These are phyloP conservation scores for Nemania sp. DNA, from an alignment of 2,329 filamentous ascomycete species.

Conservation along the genomic window DNA sequence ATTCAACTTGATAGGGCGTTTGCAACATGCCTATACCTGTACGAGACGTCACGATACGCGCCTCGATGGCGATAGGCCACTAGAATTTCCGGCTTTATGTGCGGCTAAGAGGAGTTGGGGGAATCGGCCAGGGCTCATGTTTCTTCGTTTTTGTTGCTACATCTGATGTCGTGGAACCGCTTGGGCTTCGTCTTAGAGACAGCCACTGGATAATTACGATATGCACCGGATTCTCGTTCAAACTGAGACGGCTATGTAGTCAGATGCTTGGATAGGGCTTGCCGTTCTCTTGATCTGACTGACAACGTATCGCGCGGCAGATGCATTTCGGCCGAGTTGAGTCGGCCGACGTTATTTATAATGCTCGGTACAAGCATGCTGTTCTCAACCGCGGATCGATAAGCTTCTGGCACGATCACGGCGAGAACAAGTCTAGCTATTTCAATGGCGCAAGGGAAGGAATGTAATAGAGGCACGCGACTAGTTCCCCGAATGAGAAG, in stretches of 20 bases:
- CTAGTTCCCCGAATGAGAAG: constrained; percentile 3
- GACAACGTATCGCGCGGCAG: constrained; percentile 7
- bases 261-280: constrained; percentile 14
- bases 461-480: constrained; percentile 10
- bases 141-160: constrained; percentile 26
- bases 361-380: neutral
- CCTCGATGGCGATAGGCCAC: constrained; percentile 30
- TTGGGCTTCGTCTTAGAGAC: constrained; percentile 11
- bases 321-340: constrained; percentile 6
- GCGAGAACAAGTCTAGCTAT: constrained; percentile 5
- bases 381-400: neutral
- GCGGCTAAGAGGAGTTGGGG: constrained; percentile 36
- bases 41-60: constrained; percentile 37
- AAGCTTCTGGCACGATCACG: neutral
- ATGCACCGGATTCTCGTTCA: neutral
- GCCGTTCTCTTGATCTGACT: constrained; percentile 2
- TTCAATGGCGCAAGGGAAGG: constrained; percentile 6
- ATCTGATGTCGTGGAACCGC: constrained; percentile 4
- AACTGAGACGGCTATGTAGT: neutral
- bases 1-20: constrained; percentile 31
- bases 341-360: neutral
- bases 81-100: constrained; percentile 31
- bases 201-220: constrained; percentile 17
- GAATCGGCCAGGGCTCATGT: constrained; percentile 26
- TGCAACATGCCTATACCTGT: constrained; percentile 38